Conservation (phyloP, 148 eudicot species). For the Agrostemma githago region DNA sequence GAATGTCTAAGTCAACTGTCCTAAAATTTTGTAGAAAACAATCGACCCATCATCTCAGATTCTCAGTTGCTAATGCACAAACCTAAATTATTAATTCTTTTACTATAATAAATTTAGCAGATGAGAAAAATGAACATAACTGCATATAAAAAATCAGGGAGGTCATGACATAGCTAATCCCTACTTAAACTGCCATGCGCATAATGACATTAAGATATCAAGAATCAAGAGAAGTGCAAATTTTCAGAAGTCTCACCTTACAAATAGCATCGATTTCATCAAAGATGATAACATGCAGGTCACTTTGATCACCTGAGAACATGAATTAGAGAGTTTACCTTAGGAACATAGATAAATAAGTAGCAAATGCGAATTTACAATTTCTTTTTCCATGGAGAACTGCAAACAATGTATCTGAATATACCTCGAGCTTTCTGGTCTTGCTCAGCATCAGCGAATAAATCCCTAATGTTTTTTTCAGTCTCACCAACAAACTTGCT, state of each 20-base stretch:
- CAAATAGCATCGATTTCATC: slow-evolving; percentile 99
- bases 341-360: background rate
- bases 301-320: slow-evolving; percentile 93
- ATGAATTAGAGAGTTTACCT: slow-evolving; percentile 5
- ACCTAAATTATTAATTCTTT: background rate
- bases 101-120: background rate
- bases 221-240: slow-evolving; percentile 2
- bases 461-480: slow-evolving; percentile 96
- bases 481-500: slow-evolving; percentile 99
- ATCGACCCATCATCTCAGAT: background rate
- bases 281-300: slow-evolving; percentile 94
- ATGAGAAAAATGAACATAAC: background rate
- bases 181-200: background rate
- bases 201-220: background rate
- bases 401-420: background rate
- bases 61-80: background rate
- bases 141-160: background rate
- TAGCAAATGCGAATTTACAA: background rate
- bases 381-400: background rate
- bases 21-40: background rate
- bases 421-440: slow-evolving; percentile 83
- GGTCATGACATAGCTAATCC: background rate
- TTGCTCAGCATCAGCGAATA: slow-evolving; percentile 98
- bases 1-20: background rate
- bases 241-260: slow-evolving; percentile 49